These are phyloP conservation scores for Globisporangium recalcitrans DNA, from an alignment of 352 stramenopile species.

Conservation along the genomic window DNA sequence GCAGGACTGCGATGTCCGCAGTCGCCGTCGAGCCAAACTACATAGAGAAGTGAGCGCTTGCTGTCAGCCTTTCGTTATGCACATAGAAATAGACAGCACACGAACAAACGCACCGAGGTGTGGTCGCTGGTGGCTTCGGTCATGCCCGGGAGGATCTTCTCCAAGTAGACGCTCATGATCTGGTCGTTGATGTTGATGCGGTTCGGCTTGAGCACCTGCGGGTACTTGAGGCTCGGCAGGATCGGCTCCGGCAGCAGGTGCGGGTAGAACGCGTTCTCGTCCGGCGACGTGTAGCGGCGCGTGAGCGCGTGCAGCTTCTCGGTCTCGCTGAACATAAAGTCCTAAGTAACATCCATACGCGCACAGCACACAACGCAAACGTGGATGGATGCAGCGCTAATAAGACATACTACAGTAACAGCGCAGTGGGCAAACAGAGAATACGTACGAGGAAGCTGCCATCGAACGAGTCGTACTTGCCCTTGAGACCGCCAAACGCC, in stretches of 20 bases:
- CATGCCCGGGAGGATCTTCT: conserved; percentile 93
- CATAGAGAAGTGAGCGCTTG: neutral
- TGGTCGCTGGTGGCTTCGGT: conserved; percentile 86
- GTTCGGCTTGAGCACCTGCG: conserved; percentile 91
- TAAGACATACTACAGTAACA: too few species aligned
- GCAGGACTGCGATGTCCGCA: conserved; percentile 90
- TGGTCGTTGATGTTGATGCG: conserved; percentile 97
- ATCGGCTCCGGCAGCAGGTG: conserved; percentile 88
- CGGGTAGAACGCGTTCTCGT: conserved; percentile 98
- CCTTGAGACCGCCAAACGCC: conserved; percentile 71
- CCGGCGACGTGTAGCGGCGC: conserved; percentile 96
- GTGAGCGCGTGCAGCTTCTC: conserved; percentile 92
- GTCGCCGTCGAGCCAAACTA: conserved; percentile 81
- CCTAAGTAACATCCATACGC: conserved; percentile 29
- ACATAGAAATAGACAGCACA: neutral
- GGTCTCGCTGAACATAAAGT: conserved; percentile 98
- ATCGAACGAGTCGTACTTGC: conserved; percentile 83
- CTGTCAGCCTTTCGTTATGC: neutral
- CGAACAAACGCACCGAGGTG: conserved; percentile 43
- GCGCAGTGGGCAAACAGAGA: neutral
- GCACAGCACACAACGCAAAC: neutral
- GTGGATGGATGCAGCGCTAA: too few species aligned
- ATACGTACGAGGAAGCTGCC: conserved; percentile 59
- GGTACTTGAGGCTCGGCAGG: conserved; percentile 90
- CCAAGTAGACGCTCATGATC: conserved; percentile 95